Conservation (phyloP, 2,329 filamentous ascomycete genomes). For the Colletotrichum lini region DNA sequence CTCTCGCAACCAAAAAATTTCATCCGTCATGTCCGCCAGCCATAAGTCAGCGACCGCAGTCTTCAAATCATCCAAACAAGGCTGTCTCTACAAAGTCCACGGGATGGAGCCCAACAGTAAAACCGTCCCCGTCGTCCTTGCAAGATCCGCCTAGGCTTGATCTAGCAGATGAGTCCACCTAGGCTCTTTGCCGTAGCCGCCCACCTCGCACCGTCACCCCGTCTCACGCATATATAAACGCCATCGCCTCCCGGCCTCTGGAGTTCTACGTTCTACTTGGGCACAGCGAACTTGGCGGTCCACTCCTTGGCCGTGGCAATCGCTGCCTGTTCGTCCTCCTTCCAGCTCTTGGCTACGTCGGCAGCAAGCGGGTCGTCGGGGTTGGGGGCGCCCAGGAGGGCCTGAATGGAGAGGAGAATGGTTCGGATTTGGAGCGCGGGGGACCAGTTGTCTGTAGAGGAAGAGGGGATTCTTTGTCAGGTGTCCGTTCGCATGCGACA, state of each 20-base stretch:
- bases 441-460: slow-evolving; percentile 90
- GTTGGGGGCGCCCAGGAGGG: slow-evolving; percentile 94
- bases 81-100: slow-evolving; percentile 25
- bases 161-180: slow-evolving; percentile 13
- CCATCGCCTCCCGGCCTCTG: background rate
- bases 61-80: slow-evolving; percentile 5
- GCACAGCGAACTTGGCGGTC: slow-evolving; percentile 85
- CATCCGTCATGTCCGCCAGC: slow-evolving; percentile 30
- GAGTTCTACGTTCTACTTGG: slow-evolving; percentile 44
- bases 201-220: slow-evolving; percentile 15
- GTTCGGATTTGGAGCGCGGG: slow-evolving; percentile 97
- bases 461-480: slow-evolving; percentile 20
- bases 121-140: slow-evolving; percentile 6
- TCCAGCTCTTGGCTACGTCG: slow-evolving; percentile 98
- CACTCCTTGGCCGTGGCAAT: slow-evolving; percentile 94
- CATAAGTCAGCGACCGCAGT: slow-evolving; percentile 24
- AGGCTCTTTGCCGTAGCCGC: background rate
- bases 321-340: slow-evolving; percentile 92
- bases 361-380: slow-evolving; percentile 98
- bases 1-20: slow-evolving; percentile 23
- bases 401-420: slow-evolving; percentile 98
- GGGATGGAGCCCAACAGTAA: background rate
- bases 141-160: slow-evolving; percentile 16
- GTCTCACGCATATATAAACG: background rate
- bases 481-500: background rate